These are phyloP conservation scores for Termitomyces sp. DNA, from an alignment of 768 basidiomycete species.

Conservation along the genomic window DNA sequence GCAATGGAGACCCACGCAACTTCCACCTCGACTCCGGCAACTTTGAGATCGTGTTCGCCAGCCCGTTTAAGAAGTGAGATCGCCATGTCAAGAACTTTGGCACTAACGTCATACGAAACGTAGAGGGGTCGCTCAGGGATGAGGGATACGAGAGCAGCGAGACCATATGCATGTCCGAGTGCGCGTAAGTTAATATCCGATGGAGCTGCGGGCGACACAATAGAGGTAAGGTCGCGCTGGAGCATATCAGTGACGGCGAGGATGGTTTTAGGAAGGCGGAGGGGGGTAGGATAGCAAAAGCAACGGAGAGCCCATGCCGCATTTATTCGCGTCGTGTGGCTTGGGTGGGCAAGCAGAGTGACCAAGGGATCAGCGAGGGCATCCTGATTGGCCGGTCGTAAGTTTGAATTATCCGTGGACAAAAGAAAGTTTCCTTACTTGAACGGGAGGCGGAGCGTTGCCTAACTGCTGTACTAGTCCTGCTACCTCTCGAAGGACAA, in stretches of 20 bases:
- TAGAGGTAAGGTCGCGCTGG: conserved; percentile 73
- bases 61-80: conserved; percentile 87
- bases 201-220: conserved; percentile 68
- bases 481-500: conserved; percentile 80
- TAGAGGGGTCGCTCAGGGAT: conserved; percentile 88
- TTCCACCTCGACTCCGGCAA: conserved; percentile 83
- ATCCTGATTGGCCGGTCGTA: conserved; percentile 43
- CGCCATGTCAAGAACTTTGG: conserved; percentile 89
- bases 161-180: conserved; percentile 86
- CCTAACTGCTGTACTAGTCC: conserved; percentile 86
- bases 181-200: conserved; percentile 69
- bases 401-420: not conserved
- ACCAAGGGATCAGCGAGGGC: conserved; percentile 82
- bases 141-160: conserved; percentile 82
- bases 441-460: conserved; percentile 86
- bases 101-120: conserved; percentile 89
- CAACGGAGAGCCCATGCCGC: conserved; percentile 86
- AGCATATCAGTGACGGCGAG: conserved; percentile 75
- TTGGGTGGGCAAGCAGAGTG: conserved; percentile 83
- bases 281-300: conserved; percentile 88
- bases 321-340: conserved; percentile 80
- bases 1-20: conserved; percentile 93
- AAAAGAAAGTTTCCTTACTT: conserved; percentile 38
- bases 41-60: conserved; percentile 83
- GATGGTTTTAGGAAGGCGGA: conserved; percentile 78